These are phyloP conservation scores for Fusarium sp. DNA, from an alignment of 2,329 filamentous ascomycete species.

Conservation along the genomic window DNA sequence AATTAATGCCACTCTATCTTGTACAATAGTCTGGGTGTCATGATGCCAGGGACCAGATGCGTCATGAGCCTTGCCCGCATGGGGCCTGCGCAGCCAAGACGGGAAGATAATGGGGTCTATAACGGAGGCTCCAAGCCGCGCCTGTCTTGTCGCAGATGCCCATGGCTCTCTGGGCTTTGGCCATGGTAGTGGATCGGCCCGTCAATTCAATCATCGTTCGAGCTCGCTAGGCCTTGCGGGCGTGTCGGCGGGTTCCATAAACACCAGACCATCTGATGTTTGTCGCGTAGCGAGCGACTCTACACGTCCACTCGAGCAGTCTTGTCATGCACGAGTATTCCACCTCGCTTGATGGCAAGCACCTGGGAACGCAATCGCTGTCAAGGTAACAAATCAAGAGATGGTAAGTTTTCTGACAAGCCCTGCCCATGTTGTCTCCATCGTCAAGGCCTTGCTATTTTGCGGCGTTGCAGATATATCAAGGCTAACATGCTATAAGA, in stretches of 20 bases:
- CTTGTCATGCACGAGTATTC: conserved; percentile 3
- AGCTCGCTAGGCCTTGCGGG: conserved; percentile 18
- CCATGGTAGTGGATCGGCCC: conserved; percentile 34
- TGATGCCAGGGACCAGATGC: conserved; percentile 29
- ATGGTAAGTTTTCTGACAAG: conserved; percentile 13
- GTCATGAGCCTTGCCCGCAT: conserved; percentile 23
- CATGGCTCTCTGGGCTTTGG: conserved; percentile 4
- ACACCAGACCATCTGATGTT: conserved; percentile 30
- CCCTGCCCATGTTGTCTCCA: conserved; percentile 22
- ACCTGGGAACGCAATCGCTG: neutral
- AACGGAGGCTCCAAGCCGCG: conserved; percentile 26
- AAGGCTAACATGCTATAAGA: neutral
- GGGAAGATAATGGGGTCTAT: conserved; percentile 21
- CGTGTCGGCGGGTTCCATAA: conserved; percentile 25
- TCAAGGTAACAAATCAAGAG: conserved; percentile 24
- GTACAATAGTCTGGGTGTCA: too few species aligned
- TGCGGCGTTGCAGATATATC: conserved; percentile 10
- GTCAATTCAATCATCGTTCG: conserved; percentile 35
- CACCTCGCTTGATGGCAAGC: conserved; percentile 4
- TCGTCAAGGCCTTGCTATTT: conserved; percentile 14
- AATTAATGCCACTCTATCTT: conserved; percentile 22
- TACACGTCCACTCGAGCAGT: neutral
- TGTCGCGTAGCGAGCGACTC: conserved; percentile 15
- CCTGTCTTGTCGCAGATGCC: conserved; percentile 5
- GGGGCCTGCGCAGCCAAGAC: conserved; percentile 27